phyloP scores from a whole-genome alignment of 176 grass and related monocot genomes.

The Cenchrus americanus region DNA sequence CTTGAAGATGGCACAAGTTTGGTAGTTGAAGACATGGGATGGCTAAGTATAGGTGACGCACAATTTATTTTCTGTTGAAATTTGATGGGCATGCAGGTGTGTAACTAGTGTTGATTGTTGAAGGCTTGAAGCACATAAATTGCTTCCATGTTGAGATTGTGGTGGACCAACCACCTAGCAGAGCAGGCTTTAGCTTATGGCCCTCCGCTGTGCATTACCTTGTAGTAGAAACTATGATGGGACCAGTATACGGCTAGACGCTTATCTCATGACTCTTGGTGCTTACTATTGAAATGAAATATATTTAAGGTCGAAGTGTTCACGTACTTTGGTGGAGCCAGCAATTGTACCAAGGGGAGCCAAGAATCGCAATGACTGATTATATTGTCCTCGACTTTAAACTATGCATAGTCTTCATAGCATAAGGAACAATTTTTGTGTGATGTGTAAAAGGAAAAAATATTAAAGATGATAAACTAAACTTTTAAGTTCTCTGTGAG shows the following conservation, averaged over 20 bases:
- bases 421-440: no score
- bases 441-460: no score
- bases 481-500: no score
- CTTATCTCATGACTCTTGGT: neutral
- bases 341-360: no score
- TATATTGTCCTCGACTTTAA: no score
- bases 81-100: neutral
- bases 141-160: neutral
- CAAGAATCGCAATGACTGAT: no score
- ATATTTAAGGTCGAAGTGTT: no score
- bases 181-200: neutral
- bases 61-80: neutral
- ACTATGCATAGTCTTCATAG: no score
- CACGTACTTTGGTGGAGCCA: no score
- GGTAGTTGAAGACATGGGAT: neutral
- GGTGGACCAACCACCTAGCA: neutral
- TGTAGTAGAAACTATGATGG: neutral
- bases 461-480: no score
- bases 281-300: neutral
- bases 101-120: neutral
- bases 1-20: neutral
- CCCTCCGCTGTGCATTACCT: neutral
- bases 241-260: neutral
- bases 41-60: neutral
- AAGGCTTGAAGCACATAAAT: neutral